These are phyloP conservation scores for Eucalyptus leucophloia DNA, from an alignment of 345 rosid species.

Conservation along the genomic window DNA sequence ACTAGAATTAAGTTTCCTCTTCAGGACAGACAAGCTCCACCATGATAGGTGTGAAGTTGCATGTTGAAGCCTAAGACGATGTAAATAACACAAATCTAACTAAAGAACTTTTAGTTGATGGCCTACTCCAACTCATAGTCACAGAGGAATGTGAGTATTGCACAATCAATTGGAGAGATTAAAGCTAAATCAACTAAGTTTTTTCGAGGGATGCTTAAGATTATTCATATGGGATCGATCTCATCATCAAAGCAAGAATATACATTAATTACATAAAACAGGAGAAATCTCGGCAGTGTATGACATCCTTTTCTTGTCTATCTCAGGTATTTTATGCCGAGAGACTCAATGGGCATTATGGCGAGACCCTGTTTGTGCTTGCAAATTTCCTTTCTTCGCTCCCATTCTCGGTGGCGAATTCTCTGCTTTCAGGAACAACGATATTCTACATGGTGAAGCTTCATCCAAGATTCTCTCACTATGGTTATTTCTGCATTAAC, in stretches of 20 bases:
- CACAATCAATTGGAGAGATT: background rate
- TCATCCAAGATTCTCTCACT: background rate
- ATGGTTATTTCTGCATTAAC: background rate
- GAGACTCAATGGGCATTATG: background rate
- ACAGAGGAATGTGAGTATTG: background rate
- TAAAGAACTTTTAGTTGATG: background rate
- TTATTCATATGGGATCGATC: background rate
- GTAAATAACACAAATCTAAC: background rate
- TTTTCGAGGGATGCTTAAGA: background rate
- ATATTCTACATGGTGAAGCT: background rate
- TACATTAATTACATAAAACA: background rate
- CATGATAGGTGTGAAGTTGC: background rate
- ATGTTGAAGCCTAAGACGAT: background rate
- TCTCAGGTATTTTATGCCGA: background rate
- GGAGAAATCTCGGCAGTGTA: background rate
- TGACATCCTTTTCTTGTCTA: background rate
- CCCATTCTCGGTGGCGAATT: background rate
- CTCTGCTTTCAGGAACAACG: background rate
- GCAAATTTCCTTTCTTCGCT: background rate
- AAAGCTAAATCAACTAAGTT: background rate
- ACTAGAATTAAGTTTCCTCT: background rate
- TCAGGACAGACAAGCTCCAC: background rate
- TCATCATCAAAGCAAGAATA: background rate
- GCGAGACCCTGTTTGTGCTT: background rate
- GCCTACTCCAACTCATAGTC: background rate